Evolutionary conservation across 768 basidiomycete species (phyloP).

Genomic region (Cantharellus anzutake): DNA sequence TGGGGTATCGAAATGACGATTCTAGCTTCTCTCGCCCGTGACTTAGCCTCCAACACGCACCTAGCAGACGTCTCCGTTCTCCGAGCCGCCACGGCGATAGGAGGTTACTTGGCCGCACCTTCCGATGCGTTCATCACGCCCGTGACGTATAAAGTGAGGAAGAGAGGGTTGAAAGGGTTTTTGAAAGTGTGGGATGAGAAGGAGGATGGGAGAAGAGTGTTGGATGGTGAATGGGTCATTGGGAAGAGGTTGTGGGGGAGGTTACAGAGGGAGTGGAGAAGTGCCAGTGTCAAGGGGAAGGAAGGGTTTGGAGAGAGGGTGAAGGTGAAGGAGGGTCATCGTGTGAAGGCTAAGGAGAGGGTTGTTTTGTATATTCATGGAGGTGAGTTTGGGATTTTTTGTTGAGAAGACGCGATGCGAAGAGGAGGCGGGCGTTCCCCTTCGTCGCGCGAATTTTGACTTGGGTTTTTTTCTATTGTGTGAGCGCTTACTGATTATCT

Average conservation of each 20-base stretch:
- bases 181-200: constrained; percentile 48
- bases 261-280: constrained; percentile 64
- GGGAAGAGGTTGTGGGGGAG: constrained; percentile 78
- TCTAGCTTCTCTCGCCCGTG: constrained; percentile 49
- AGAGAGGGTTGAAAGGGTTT: constrained; percentile 57
- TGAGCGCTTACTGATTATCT: not conserved
- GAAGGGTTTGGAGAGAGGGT: constrained; percentile 6
- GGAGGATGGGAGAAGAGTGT: constrained; percentile 47
- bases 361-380: constrained; percentile 91
- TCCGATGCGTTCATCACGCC: constrained; percentile 90
- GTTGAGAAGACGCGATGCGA: too few relatives aligned
- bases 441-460: not conserved
- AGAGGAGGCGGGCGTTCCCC: too few relatives aligned
- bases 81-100: not conserved
- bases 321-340: constrained; percentile 4
- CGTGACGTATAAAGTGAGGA: constrained; percentile 70
- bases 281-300: constrained; percentile 4
- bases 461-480: not conserved
- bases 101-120: constrained; percentile 63
- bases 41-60: constrained; percentile 59
- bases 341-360: constrained; percentile 30
- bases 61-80: constrained; percentile 61
- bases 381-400: constrained; percentile 39
- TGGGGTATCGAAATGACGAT: constrained; percentile 59
- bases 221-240: constrained; percentile 95